A percentile compares a stretch with the other conserved stretches of the same genome.
These are phyloP conservation scores for Apiotrichum porosum DNA, from an alignment of 1,284 basidiomycete genomes.

Conservation along the genomic window DNA sequence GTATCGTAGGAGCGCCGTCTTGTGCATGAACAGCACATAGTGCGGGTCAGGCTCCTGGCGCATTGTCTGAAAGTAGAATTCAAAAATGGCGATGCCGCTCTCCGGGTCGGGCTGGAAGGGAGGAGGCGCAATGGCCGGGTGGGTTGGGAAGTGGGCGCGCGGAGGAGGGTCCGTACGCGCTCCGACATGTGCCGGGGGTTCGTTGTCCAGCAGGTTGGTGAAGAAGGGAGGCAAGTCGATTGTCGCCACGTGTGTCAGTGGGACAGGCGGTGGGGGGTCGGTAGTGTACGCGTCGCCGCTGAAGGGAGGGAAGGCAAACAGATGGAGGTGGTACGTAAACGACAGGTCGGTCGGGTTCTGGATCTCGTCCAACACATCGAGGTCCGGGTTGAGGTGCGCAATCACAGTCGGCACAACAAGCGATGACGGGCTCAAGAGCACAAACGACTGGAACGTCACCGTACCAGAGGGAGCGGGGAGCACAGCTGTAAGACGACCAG, in stretches of 20 bases:
- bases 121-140: constrained; percentile 27
- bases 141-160: constrained; percentile 32
- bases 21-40: constrained; percentile 29
- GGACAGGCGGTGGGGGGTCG: constrained; percentile 23
- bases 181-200: constrained; percentile 32
- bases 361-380: constrained; percentile 19
- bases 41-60: constrained; percentile 15
- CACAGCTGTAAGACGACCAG: constrained; percentile 23
- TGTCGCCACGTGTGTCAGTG: constrained; percentile 30
- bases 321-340: constrained; percentile 35
- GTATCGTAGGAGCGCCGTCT: constrained; percentile 33
- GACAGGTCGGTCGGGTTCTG: constrained; percentile 26
- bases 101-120: constrained; percentile 39
- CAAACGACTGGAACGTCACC: constrained; percentile 36
- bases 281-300: constrained; percentile 6
- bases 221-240: constrained; percentile 38
- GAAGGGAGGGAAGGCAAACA: constrained; percentile 41
- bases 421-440: constrained; percentile 37
- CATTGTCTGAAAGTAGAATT: constrained; percentile 29
- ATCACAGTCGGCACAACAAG: constrained; percentile 34
- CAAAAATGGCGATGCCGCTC: constrained; percentile 39
- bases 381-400: constrained; percentile 23
- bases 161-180: constrained; percentile 47
- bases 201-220: constrained; percentile 19
- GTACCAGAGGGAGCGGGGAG: constrained; percentile 21